phyloP scores from a whole-genome alignment of 176 grass and related monocot genomes.

The Tillandsia fasciculata region DNA sequence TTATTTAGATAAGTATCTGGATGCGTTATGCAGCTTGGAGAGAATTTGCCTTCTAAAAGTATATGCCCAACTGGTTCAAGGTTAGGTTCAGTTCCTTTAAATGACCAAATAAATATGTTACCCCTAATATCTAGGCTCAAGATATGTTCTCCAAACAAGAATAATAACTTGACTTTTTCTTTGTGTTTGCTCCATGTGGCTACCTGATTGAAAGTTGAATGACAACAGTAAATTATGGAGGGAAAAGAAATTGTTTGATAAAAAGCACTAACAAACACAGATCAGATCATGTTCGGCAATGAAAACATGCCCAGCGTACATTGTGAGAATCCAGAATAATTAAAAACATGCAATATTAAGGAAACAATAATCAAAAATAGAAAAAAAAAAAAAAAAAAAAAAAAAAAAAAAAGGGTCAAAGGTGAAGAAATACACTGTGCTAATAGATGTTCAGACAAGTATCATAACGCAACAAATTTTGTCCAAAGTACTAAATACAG shows the following conservation, averaged over 20 bases:
- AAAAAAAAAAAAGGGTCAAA: too few relatives aligned
- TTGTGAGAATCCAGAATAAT: too few relatives aligned
- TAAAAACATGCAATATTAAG: too few relatives aligned
- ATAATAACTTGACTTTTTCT: slow-evolving; percentile 66
- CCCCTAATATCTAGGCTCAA: slow-evolving; percentile 76
- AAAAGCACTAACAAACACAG: slow-evolving; percentile 8
- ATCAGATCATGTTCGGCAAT: neutral
- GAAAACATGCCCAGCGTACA: too few relatives aligned
- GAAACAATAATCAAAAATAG: too few relatives aligned
- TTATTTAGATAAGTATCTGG: slow-evolving; percentile 99
- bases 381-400: too few relatives aligned
- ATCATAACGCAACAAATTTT: too few relatives aligned
- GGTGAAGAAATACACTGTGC: too few relatives aligned
- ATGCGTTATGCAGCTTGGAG: slow-evolving; percentile 80
- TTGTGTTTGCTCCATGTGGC: slow-evolving; percentile 75
- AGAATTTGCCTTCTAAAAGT: slow-evolving; percentile 57
- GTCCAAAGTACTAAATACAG: too few relatives aligned
- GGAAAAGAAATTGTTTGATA: neutral
- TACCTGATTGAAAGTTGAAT: slow-evolving; percentile 36
- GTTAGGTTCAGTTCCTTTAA: slow-evolving; percentile 50
- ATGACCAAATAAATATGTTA: slow-evolving; percentile 77
- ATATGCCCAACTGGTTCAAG: slow-evolving; percentile 75
- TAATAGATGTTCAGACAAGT: too few relatives aligned
- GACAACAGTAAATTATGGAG: neutral
- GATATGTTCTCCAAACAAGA: slow-evolving; percentile 71